Evolutionary conservation across 176 grass and related monocot species (phyloP), one percentile per base, ranked within the genome.

Genomic region (Zea luxurians): DNA sequence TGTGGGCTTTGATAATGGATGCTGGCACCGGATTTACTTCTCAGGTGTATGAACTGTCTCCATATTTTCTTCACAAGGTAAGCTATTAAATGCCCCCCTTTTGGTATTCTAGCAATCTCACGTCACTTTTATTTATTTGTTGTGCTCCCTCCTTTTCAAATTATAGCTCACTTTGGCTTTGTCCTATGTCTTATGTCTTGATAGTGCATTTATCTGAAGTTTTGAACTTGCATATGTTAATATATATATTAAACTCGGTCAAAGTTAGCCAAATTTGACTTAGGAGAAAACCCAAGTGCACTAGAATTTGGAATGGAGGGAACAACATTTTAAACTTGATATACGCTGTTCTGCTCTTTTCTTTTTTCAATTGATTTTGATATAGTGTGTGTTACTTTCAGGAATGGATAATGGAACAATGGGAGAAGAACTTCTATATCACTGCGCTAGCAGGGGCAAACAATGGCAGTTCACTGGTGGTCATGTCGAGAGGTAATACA

Each of bases 381-480:
- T 79, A 57, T 75, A 13, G 2, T 48, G 2, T 63, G 34, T 81
- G 10, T 61, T 76, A 18, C 40, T 55, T 35, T 48, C 64, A 97
- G 94, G 94, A 97, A 83, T 97, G 94, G 94, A 91, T 97, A 83
- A 93, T 97, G 94, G 94, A 97, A 46, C 90, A 97, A 65, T 97
- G 94, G 94, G 94, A 97, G 84, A 97, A 88, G 78, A 97, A 90
- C 71, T 97, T 89, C 65, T 97, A 97, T 69, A 89, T 97, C 35
- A 97, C 86, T 55, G 72, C 94, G 63, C 66, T 97, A 70, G 88
- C 88, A 48, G 94, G 91, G 48, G 84, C 94, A 79, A 91, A 72
- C 57, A 93, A 93, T 75, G 91, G 91, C 15, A 88, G 86, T 81
- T 97, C 94, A 58, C 82, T 97, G 50, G 94, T 97, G n/a, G 80